Percentiles rank a stretch among this genome's conserved stretches.
phyloP scores from a whole-genome alignment of 495 filamentous ascomycete species.

The Choiromyces venosus region DNA sequence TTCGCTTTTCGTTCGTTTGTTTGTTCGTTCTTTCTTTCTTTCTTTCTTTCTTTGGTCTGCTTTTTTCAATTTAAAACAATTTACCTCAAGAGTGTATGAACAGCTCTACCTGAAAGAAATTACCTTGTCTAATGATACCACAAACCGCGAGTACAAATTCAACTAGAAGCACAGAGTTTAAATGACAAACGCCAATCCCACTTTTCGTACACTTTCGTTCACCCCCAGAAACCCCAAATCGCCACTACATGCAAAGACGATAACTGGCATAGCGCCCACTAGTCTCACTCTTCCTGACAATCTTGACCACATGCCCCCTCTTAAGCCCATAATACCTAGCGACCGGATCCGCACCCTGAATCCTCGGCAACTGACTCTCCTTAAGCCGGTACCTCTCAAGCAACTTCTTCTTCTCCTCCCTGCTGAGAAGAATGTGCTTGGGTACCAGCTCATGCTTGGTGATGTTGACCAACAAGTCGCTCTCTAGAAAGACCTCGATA shows the following conservation, averaged over 20 bases:
- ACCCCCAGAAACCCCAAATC: not conserved
- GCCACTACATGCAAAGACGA: slow-evolving; percentile 36
- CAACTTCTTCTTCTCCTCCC: slow-evolving; percentile 78
- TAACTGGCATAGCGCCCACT: slow-evolving; percentile 75
- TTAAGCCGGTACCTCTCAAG: slow-evolving; percentile 87
- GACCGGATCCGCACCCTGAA: slow-evolving; percentile 84
- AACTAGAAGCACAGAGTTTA: not conserved
- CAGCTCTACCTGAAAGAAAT: not conserved
- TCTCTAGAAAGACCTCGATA: slow-evolving; percentile 91
- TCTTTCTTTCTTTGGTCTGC: not conserved
- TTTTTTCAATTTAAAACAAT: not conserved
- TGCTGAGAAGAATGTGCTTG: slow-evolving; percentile 81
- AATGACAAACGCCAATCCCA: not conserved
- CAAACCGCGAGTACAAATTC: not conserved
- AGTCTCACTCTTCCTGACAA: slow-evolving; percentile 77
- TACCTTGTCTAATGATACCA: not conserved
- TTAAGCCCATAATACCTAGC: slow-evolving; percentile 86
- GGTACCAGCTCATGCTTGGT: slow-evolving; percentile 96
- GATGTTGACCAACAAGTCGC: slow-evolving; percentile 95
- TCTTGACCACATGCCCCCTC: slow-evolving; percentile 96
- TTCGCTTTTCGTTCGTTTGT: too few species aligned
- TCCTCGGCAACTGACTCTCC: slow-evolving; percentile 92
- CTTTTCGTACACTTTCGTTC: slow-evolving; percentile 5
- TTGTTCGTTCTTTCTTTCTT: too few species aligned
- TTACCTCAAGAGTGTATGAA: not conserved